Evolutionary conservation across 306 rosid genomes (phyloP).

Genomic region (Adenanthera pavonina): DNA sequence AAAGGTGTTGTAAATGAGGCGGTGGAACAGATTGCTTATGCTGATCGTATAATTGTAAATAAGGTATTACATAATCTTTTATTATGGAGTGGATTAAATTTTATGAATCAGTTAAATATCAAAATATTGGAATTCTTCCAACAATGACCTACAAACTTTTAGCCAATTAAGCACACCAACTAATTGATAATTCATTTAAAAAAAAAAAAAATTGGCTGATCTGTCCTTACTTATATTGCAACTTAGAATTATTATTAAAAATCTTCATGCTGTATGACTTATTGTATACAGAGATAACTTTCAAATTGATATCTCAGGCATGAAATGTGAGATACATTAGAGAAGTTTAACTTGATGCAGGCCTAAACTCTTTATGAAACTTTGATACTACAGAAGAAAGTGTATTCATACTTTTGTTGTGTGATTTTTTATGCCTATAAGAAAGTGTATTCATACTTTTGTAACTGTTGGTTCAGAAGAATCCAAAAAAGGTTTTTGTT

Average conservation of each 20-base stretch:
- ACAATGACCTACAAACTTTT: slow-evolving; percentile 3
- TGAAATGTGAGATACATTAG: neutral
- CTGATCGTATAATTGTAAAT: slow-evolving; percentile 91
- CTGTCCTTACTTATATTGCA: neutral
- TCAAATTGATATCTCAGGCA: neutral
- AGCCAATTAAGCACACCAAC: neutral
- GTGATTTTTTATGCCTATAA: neutral
- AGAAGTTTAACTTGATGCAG: neutral
- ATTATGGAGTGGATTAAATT: neutral
- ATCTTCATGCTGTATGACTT: slow-evolving; percentile 4
- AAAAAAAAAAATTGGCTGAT: neutral
- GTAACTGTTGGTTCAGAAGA: too few relatives aligned
- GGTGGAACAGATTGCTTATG: slow-evolving; percentile 92
- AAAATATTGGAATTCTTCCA: slow-evolving; percentile 22
- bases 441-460: neutral
- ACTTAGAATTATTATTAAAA: neutral
- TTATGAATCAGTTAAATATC: slow-evolving; percentile 15
- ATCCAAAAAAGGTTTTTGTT: too few relatives aligned
- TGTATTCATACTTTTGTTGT: neutral
- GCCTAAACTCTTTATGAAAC: neutral
- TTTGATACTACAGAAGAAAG: neutral
- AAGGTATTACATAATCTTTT: slow-evolving; percentile 57
- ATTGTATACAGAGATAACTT: neutral
- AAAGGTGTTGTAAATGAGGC: slow-evolving; percentile 92
- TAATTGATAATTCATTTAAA: neutral